A percentile compares a stretch with the other conserved stretches of the same genome.
phyloP scores from a whole-genome alignment of 2,329 filamentous ascomycete species.

The Sphaerostilbella broomeana region DNA sequence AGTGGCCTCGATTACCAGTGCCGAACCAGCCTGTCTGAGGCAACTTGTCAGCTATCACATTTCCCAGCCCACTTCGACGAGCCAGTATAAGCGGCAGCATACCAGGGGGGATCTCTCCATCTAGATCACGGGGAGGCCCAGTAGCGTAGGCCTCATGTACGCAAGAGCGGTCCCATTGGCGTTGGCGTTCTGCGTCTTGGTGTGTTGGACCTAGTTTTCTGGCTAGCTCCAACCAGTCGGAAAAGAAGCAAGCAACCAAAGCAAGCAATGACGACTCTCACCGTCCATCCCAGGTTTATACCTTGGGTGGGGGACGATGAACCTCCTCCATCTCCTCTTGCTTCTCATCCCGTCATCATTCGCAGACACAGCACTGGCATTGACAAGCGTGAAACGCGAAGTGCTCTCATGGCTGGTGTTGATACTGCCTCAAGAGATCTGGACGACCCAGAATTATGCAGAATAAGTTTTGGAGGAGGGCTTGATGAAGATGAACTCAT shows the following conservation, averaged over 20 bases:
- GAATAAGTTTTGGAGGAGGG: not conserved
- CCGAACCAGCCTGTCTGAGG: no score
- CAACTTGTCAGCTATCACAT: constrained; percentile 1
- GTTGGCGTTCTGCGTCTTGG: not conserved
- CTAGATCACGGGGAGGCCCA: not conserved
- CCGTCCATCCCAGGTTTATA: constrained; percentile 7
- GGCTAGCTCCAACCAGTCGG: constrained; percentile 2
- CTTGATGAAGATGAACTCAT: constrained; percentile 16
- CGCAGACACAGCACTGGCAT: constrained; percentile 11
- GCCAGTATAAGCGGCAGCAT: no score
- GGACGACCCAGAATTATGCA: constrained; percentile 1
- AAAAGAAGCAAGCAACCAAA: not conserved
- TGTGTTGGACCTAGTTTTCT: not conserved
- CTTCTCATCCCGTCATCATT: constrained; percentile 12
- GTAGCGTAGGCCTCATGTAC: constrained; percentile 5
- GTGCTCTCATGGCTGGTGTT: constrained; percentile 2
- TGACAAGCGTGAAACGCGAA: not conserved
- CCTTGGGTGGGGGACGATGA: constrained; percentile 12
- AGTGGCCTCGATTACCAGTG: no score
- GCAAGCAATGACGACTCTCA: constrained; percentile 4
- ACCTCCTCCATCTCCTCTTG: constrained; percentile 13
- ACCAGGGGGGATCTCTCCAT: constrained; percentile 2
- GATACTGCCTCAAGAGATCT: not conserved
- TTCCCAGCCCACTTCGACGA: no score
- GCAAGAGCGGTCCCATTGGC: constrained; percentile 8